Evolutionary conservation across 169 alveolate species (phyloP), one percentile per base, ranked within the genome.

Genomic region (Cryptosporidium ubiquitum): DNA sequence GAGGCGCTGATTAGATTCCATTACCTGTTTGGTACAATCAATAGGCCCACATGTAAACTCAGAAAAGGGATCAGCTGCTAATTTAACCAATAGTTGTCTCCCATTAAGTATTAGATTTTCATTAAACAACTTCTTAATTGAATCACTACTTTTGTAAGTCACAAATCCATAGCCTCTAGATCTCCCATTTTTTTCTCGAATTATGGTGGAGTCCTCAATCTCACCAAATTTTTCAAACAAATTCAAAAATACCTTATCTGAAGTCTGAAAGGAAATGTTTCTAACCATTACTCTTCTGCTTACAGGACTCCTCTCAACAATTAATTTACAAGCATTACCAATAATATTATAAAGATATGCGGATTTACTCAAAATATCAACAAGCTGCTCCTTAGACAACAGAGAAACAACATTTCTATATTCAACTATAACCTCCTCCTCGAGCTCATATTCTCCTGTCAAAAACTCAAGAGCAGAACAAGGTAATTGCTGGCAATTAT

Each of bases 91-190:
- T 58, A 92, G 68, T 51, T 92, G 93, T 85, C 93, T 86, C 33
- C 92, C 93, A 60, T 92, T 91, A 33, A 92, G 69, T 23, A 73
- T 64, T 57, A 91, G 84, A 37, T 73, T 92, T 37, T 84, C 89
- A 66, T 85, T 91, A 60, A 92, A 85, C 26, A 92, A 69, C 33
- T 71, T 91, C 64, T 85, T 84, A 12, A 94, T 94, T 5, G 95
- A 86, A 5, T 93, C 95, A 10, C 93, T 89, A 91, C 86, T 92
- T 51, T 91, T 92, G 79, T 85, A 94, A 7, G 95, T 93, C 47
- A 94, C 95, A 68, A 94, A 93, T 14, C 96, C 96, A 91, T 92
- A 94, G 0, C 96, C 96, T 86, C 92, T 86, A 16, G 96, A 93
- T 68, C 93, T 58, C 7, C 96, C 96, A 68, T 91, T 94, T 47